Evolutionary conservation across 805 yeast species (phyloP), one percentile per base, ranked within the genome.

Genomic region (Candida koratica): DNA sequence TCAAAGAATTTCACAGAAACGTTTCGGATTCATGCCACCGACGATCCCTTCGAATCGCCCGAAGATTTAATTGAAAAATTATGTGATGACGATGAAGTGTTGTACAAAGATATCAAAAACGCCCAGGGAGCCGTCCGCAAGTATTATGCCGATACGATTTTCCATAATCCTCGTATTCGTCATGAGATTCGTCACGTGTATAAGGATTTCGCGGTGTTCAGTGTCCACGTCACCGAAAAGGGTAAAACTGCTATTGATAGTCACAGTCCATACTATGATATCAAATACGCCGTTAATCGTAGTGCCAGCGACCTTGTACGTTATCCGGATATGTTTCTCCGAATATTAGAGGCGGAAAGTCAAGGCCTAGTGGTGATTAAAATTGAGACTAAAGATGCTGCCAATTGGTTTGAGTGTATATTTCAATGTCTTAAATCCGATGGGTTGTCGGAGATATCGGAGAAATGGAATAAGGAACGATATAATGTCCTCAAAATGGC

Each of bases 321-420:
- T 25, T 70, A 77, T 38, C 97, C 98, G 1, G 95, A 87, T 48
- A 64, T 83, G 26, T 86, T 84, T 48, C 67, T 93, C 51, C 75
- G 94, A 51, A 93, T 93, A 95, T 61, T 89, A 33, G 89, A 84
- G 52, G 98, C 97, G 2, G 98, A 93, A 56, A 59, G 78, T 5
- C 70, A 77, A 45, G 94, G 95, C 20, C 72, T 84, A 39, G 71
- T 85, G 30, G 75, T 70, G 33, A 71, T 88, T 15, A 74, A 81
- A 28, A 73, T 89, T 24, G 75, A 64, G 39, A 61, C 73, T 46
- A 66, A 77, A 48, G 67, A 64, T 40, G 61, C 52, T 40, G 59
- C 58, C 28, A 57, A 49, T 40, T 67, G 71, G 71, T 64, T 60
- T 42, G 63, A 60, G 35, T 57, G 62, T 33, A 64, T 67, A 12